Evolutionary conservation across 1,284 basidiomycete genomes (phyloP).

Genomic region (Coriolopsis trogii): DNA sequence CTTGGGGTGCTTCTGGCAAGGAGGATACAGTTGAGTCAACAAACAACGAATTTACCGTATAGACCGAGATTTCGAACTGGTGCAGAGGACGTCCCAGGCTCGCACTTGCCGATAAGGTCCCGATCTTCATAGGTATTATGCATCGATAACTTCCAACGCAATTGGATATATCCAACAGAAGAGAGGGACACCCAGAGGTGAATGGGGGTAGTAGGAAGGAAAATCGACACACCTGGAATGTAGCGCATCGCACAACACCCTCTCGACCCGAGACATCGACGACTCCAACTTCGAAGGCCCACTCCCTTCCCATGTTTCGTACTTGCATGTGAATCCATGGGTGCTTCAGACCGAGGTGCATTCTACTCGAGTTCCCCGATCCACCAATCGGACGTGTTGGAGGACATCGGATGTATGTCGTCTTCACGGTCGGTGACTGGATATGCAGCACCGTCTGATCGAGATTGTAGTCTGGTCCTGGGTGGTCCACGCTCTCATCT

Average conservation of each 20-base stretch:
- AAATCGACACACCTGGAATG: slow-evolving; percentile 67
- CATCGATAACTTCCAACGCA: neutral
- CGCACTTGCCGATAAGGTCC: neutral
- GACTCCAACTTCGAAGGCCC: slow-evolving; percentile 79
- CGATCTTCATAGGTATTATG: neutral
- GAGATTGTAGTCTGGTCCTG: slow-evolving; percentile 41
- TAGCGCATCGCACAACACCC: slow-evolving; percentile 73
- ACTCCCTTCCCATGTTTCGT: slow-evolving; percentile 65
- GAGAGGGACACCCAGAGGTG: neutral
- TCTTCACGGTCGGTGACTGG: slow-evolving; percentile 73
- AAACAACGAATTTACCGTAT: neutral
- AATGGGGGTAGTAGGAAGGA: neutral
- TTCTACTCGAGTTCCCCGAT: neutral
- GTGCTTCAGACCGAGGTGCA: slow-evolving; percentile 65
- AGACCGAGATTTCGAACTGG: neutral
- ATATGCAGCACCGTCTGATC: slow-evolving; percentile 80
- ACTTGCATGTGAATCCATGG: slow-evolving; percentile 79
- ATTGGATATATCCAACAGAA: neutral
- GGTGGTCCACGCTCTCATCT: neutral
- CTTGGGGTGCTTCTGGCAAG: slow-evolving; percentile 55
- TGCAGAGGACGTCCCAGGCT: neutral
- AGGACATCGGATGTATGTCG: slow-evolving; percentile 73
- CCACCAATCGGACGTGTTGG: slow-evolving; percentile 23
- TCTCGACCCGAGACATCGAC: slow-evolving; percentile 62
- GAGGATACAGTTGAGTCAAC: neutral